Evolutionary conservation across 148 eudicot species (phyloP).

Genomic region (Chenopodium quinoa): DNA sequence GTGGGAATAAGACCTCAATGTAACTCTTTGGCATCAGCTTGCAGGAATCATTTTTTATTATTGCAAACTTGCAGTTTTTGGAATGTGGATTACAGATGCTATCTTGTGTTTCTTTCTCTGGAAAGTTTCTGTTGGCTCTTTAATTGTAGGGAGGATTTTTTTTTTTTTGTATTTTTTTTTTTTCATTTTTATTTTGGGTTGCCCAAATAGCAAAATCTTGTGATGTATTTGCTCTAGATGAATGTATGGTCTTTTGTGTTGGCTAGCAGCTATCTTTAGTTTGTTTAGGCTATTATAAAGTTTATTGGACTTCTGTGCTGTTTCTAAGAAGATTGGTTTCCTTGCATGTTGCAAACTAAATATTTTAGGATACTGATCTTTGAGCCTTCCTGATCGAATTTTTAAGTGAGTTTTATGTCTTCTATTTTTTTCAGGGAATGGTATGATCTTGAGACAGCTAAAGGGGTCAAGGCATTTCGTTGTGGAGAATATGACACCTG

Average conservation of each 20-base stretch:
- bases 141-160: background rate
- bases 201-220: background rate
- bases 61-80: background rate
- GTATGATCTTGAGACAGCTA: constrained; percentile 73
- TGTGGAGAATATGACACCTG: constrained; percentile 74
- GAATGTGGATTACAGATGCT: background rate
- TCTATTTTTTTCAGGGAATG: constrained; percentile 56
- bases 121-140: background rate
- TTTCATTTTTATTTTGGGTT: background rate
- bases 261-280: background rate
- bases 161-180: too few species aligned
- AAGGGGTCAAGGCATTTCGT: constrained; percentile 71
- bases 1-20: background rate
- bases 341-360: background rate
- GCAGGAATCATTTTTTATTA: background rate
- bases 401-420: constrained; percentile 9
- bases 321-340: background rate
- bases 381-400: background rate
- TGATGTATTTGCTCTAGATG: background rate
- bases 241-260: background rate
- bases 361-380: constrained; percentile 1
- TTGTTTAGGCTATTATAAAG: background rate
- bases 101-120: background rate
- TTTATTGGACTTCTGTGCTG: background rate
- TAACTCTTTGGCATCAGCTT: background rate